These are phyloP conservation scores for Allantophomopsis cytisporea DNA, from an alignment of 2,329 filamentous ascomycete genomes.

Conservation along the genomic window DNA sequence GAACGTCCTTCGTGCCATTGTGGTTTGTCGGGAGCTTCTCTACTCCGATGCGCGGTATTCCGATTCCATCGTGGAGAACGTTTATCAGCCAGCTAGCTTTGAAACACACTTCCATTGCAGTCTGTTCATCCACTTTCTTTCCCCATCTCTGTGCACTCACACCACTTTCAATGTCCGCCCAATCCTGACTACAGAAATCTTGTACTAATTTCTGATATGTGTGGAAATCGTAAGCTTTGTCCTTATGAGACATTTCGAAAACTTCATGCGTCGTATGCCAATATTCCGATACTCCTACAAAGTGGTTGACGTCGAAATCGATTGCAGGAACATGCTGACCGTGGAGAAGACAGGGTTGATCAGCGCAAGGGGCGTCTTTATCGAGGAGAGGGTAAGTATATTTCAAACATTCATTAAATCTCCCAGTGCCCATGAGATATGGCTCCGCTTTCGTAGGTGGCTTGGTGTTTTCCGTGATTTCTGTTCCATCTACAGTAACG, in stretches of 20 bases:
- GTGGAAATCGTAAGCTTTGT: conserved; percentile 76
- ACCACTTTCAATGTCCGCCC: conserved; percentile 59
- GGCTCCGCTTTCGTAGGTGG: conserved; percentile 25
- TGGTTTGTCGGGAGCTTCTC: conserved; percentile 44
- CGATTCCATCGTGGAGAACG: conserved; percentile 89
- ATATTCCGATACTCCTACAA: conserved; percentile 94
- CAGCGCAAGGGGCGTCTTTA: conserved; percentile 73
- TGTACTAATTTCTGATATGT: conserved; percentile 79
- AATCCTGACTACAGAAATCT: conserved; percentile 74
- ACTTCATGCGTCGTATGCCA: conserved; percentile 98
- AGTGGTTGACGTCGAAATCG: conserved; percentile 95
- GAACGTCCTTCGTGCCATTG: conserved; percentile 60
- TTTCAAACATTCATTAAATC: conserved; percentile 73
- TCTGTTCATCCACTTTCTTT: conserved; percentile 58
- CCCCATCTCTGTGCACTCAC: conserved; percentile 57
- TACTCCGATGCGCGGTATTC: conserved; percentile 72
- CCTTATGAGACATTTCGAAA: conserved; percentile 62
- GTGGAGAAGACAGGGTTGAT: conserved; percentile 78
- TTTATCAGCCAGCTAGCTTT: conserved; percentile 98
- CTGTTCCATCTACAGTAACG: conserved; percentile 57
- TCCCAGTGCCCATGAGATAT: conserved; percentile 67
- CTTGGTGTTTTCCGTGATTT: conserved; percentile 23
- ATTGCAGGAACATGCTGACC: conserved; percentile 89
- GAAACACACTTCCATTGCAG: conserved; percentile 83
- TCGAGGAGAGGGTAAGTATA: conserved; percentile 76